Conservation (phyloP, 2,329 filamentous ascomycete species). For the Pyrenochaeta sp. region DNA sequence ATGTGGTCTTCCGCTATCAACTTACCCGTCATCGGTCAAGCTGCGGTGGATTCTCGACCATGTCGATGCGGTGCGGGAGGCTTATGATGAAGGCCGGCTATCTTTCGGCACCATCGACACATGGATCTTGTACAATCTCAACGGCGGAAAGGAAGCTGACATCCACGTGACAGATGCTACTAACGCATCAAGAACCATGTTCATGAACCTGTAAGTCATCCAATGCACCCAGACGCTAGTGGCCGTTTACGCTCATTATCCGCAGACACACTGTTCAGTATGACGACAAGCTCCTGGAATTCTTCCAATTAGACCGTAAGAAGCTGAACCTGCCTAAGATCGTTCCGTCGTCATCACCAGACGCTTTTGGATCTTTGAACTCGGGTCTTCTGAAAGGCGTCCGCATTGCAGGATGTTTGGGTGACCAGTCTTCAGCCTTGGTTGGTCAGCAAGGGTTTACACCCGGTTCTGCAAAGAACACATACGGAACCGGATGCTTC, state of each 20-base stretch:
- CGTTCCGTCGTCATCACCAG: constrained; percentile 78
- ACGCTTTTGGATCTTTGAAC: constrained; percentile 74
- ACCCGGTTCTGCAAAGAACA: constrained; percentile 87
- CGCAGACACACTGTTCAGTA: constrained; percentile 74
- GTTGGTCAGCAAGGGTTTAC: constrained; percentile 87
- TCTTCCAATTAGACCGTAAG: constrained; percentile 77
- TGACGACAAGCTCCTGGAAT: constrained; percentile 77
- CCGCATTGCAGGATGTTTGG: constrained; percentile 82
- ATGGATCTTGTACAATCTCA: constrained; percentile 86
- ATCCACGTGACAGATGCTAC: constrained; percentile 85
- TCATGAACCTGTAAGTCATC: constrained; percentile 74
- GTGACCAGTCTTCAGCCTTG: constrained; percentile 85
- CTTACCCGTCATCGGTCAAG: constrained; percentile 88
- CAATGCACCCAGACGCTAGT: neutral
- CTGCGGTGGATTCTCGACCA: constrained; percentile 83
- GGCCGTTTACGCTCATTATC: constrained; percentile 4
- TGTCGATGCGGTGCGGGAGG: constrained; percentile 71
- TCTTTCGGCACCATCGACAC: constrained; percentile 89
- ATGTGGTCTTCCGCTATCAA: constrained; percentile 85
- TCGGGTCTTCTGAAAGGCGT: constrained; percentile 73
- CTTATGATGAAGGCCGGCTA: constrained; percentile 78
- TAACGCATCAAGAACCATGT: constrained; percentile 92
- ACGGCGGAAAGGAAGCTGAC: constrained; percentile 73
- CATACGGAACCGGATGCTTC: constrained; percentile 90
- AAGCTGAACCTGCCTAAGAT: constrained; percentile 85